Conservation (phyloP, 306 rosid species). For the Vigna hirtella region DNA sequence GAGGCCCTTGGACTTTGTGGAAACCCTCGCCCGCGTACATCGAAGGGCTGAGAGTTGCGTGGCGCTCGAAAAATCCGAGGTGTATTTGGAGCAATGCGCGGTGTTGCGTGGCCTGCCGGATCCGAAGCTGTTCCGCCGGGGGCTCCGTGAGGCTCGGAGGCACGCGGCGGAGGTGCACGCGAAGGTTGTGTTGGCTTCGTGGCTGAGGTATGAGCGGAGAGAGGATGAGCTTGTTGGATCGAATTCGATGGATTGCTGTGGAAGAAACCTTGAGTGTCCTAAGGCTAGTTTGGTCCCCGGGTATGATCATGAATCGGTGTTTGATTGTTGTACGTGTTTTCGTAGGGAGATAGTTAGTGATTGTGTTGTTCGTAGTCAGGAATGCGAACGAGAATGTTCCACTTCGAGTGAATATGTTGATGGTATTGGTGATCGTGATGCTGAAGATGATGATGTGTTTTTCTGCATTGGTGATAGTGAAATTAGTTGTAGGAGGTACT, state of each 20-base stretch:
- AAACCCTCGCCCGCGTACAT: neutral
- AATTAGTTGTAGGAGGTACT: conserved; percentile 2
- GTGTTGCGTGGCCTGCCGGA: conserved; percentile 16
- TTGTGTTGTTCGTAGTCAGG: neutral
- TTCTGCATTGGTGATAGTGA: conserved; percentile 13
- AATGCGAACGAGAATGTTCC: neutral
- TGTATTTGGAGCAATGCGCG: conserved; percentile 13
- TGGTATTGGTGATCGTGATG: neutral
- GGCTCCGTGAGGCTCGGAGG: neutral
- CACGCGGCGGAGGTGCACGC: conserved; percentile 3
- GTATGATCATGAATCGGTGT: conserved; percentile 13
- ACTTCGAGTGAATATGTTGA: neutral
- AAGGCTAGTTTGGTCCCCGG: conserved; percentile 22
- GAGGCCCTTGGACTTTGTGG: conserved; percentile 2
- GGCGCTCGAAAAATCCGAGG: neutral
- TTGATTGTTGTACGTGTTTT: conserved; percentile 5
- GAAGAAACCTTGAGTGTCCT: neutral
- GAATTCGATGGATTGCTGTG: conserved; percentile 24
- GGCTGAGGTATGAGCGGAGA: conserved; percentile 8
- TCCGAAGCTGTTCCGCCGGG: conserved; percentile 12
- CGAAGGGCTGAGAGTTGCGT: neutral
- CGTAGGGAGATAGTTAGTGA: neutral
- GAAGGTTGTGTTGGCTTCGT: conserved; percentile 5
- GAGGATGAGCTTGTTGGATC: neutral
- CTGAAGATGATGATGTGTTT: neutral